phyloP scores from a whole-genome alignment of 1,284 basidiomycete genomes.

The Tilletiopsis washingtonensis region DNA sequence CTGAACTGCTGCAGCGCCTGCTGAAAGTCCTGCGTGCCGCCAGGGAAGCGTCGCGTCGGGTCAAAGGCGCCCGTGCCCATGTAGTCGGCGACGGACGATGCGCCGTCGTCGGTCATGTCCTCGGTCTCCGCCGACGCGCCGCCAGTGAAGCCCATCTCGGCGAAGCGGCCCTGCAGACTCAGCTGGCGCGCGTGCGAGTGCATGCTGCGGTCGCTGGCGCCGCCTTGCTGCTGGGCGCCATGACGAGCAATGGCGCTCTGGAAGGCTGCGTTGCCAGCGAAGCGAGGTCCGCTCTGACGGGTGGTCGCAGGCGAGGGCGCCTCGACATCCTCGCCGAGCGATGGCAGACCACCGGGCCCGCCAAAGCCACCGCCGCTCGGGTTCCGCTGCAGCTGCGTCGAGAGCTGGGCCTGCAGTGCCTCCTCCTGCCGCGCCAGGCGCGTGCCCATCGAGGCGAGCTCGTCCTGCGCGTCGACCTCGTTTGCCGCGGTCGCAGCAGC shows the following conservation, averaged over 20 bases:
- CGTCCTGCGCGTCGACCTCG: constrained; percentile 12
- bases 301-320: constrained; percentile 2
- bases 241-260: constrained; percentile 36
- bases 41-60: constrained; percentile 16
- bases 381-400: constrained; percentile 30
- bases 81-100: constrained; percentile 28
- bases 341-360: constrained; percentile 23
- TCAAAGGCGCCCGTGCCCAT: constrained; percentile 27
- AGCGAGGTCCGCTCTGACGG: constrained; percentile 30
- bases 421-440: constrained; percentile 33
- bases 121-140: constrained; percentile 10
- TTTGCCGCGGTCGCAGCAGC: background rate
- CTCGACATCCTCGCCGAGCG: constrained; percentile 32
- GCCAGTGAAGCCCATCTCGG: constrained; percentile 33
- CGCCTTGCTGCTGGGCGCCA: constrained; percentile 4
- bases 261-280: constrained; percentile 38
- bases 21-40: too few species aligned
- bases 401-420: constrained; percentile 29
- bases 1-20: constrained; percentile 9
- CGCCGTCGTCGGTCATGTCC: constrained; percentile 30
- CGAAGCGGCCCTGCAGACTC: constrained; percentile 30
- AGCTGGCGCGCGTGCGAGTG: constrained; percentile 29
- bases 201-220: too few species aligned
- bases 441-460: constrained; percentile 18
- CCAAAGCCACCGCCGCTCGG: constrained; percentile 8